These are phyloP conservation scores for Leccinum obscurum DNA, from an alignment of 768 basidiomycete genomes.

Conservation along the genomic window DNA sequence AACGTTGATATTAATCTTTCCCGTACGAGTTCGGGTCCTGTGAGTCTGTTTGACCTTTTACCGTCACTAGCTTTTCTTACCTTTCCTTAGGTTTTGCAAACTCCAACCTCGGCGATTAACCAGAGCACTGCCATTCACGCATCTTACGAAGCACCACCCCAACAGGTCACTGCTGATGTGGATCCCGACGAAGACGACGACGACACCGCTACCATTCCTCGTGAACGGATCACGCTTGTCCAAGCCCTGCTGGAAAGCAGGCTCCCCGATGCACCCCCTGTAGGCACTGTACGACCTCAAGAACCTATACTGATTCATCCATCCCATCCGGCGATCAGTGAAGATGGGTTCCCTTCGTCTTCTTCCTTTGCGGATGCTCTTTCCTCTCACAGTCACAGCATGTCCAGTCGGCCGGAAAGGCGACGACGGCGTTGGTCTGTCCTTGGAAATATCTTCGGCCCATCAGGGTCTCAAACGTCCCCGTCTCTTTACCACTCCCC, in stretches of 20 bases:
- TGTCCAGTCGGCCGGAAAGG: conserved; percentile 35
- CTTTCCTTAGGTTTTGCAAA: conserved; percentile 60
- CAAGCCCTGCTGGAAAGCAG: conserved; percentile 80
- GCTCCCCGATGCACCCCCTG: conserved; percentile 70
- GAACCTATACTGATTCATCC: conserved; percentile 63
- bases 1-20: conserved; percentile 63
- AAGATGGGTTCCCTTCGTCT: conserved; percentile 45
- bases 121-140: conserved; percentile 23
- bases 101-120: conserved; percentile 39
- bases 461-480: conserved; percentile 24
- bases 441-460: conserved; percentile 48
- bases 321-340: conserved; percentile 40
- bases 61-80: conserved; percentile 64
- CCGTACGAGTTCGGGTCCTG: conserved; percentile 32
- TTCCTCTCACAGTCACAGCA: conserved; percentile 32
- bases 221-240: conserved; percentile 68
- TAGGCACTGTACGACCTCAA: conserved; percentile 63
- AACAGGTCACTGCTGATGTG: conserved; percentile 37
- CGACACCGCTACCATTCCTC: conserved; percentile 37
- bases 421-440: conserved; percentile 74
- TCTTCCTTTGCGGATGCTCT: conserved; percentile 49
- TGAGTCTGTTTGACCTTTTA: conserved; percentile 50
- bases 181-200: conserved; percentile 62
- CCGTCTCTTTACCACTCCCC: conserved; percentile 26
- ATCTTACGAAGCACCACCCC: conserved; percentile 30